Evolutionary conservation across 768 basidiomycete species (phyloP), one percentile per base, ranked within the genome.

Genomic region (Calvatia gigantea): DNA sequence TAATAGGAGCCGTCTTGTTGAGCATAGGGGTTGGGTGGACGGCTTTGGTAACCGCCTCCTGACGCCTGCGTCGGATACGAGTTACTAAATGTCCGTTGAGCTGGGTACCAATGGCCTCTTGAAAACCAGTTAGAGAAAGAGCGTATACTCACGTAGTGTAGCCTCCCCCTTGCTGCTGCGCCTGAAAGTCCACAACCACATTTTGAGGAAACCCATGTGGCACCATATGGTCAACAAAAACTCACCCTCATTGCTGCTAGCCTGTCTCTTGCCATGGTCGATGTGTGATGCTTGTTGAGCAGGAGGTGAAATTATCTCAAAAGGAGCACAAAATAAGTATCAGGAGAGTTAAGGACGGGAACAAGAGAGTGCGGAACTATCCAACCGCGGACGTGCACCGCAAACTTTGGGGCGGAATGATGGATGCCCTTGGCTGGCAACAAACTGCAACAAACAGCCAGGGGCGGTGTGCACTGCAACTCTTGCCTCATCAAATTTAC

Each of bases 241-340:
- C 84, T 56, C 57, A 90, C 89, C 75, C 90, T 83, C 84, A 89
- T 83, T 60, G 87, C 89, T 64, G 90, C 92, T 61, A 95, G 81
- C 79, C 93, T 84, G 76, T 95, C 92, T 82, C 93, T 85, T 61
- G 93, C 90, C 86, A 91, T 88, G 48, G 25, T 44, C 12, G 42
- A 17, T 37, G 37, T 31, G 14, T 31, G 25, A 44, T n/a, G 21
- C 29, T 50, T 27, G 9, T 28, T 39, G 27, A 31, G 23, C 38
- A 19, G 29, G 23, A 42, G 21, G 33, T 55, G 37, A 27, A 47
- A 42, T 43, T 41, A 48, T 49, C 21, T 31, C 46, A 28, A 49
- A 23, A 17, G 19, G 23, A 35, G 25, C 33, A 35, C 46, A 42
- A 21, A 37, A 25, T 17, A 51, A 15, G 25, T 46, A 56, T 48